Evolutionary conservation across 176 grass and related monocot genomes (phyloP).

Genomic region (Otatea glauca): DNA sequence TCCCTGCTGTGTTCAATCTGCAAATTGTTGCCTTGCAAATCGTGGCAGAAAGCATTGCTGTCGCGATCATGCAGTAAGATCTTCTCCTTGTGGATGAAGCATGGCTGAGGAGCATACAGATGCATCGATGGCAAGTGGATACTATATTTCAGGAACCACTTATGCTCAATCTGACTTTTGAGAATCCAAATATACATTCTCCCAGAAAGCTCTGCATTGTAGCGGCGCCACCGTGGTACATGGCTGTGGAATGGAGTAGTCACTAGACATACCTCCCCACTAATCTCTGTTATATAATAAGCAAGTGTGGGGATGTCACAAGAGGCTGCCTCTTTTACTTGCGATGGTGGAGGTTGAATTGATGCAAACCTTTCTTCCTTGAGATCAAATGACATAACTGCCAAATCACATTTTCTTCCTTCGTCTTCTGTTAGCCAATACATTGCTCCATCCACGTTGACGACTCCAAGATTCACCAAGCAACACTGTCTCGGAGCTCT

Average conservation of each 20-base stretch:
- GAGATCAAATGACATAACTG: conserved; percentile 44
- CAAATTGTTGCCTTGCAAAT: not conserved
- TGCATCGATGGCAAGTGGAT: not conserved
- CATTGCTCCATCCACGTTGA: conserved; percentile 40
- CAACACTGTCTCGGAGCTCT: conserved; percentile 20
- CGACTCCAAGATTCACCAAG: conserved; percentile 46
- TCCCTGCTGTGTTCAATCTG: conserved; percentile 3
- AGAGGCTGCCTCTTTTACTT: not conserved
- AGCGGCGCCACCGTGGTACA: conserved; percentile 30
- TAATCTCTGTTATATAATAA: conserved; percentile 35
- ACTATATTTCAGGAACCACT: conserved; percentile 40
- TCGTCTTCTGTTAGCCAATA: conserved; percentile 46
- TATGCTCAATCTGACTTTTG: conserved; percentile 13
- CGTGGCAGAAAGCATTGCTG: conserved; percentile 22
- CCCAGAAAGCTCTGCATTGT: conserved; percentile 15
- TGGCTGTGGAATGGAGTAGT: conserved; percentile 16
- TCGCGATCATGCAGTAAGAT: conserved; percentile 34
- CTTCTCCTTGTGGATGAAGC: conserved; percentile 44
- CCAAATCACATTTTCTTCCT: not conserved
- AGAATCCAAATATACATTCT: conserved; percentile 50
- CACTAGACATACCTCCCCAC: conserved; percentile 22
- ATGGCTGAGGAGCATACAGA: conserved; percentile 37
- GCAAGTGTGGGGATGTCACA: not conserved
- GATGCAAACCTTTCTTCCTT: conserved; percentile 37
- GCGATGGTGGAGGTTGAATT: conserved; percentile 34